Base-by-base conservation (phyloP, 2,329 filamentous ascomycete species). In the Tolypocladium capitatum region DNA sequence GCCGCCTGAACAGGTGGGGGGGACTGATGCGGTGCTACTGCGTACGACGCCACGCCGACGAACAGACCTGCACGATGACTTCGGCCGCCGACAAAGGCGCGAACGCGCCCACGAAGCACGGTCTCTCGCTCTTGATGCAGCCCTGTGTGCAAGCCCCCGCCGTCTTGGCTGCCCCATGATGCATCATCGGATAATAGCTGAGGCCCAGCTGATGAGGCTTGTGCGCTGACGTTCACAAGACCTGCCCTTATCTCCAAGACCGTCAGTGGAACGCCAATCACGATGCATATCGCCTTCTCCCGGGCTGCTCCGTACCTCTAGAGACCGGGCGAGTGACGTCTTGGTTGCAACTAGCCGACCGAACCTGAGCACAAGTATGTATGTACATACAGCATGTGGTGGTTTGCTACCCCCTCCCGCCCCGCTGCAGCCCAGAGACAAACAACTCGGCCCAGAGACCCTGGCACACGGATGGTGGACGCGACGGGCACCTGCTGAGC, bases 1-100 rank as follows among this genome's bases (percentile, higher is more conserved):
- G 24, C 45, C 45, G 38, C 49, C 49, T 49, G 49, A 51, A 47
- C 49, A 14, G 47, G 49, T 46, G 49, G 49, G 46, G 45, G 28
- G 46, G 45, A 27, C 21, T 40, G 21, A 30, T 36, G 32, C n/a
- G 24, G 24, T 42, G 43, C 32, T 7, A 44, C 28, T 27, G 28
- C 27, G 35, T 7, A 44, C 28, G 32, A 32, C 27, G 35, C 24
- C 44, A 5, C n/a, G n/a, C n/a, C n/a, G n/a, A 24, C 6, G 27
- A 27, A 6, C 16, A 28, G 32, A 44, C 46, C 43, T 43, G 34
- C 32, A 43, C 31, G 32, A 32, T 24, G 35, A 43, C 40, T 7
- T 14, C 33, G 18, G 9, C 28, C 14, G n/a, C 11, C n/a, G 34
- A 42, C 35, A 33, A 40, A 8, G 13, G n/a, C 24, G 18, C 10